These are phyloP conservation scores for Camelina laxa DNA, from an alignment of 345 rosid genomes.

Conservation along the genomic window DNA sequence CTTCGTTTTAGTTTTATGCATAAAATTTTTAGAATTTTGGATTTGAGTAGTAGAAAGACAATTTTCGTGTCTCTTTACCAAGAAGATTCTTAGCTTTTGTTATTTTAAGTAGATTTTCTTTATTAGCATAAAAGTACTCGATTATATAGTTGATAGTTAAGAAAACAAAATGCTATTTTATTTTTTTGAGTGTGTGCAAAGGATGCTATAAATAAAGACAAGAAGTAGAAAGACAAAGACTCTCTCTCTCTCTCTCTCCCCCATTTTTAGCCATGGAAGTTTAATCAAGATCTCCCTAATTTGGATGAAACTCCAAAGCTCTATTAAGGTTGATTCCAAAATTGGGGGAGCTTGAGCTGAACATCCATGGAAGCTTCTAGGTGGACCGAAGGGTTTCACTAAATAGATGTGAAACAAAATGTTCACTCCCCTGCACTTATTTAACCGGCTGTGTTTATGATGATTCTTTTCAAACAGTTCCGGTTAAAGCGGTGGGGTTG, in stretches of 20 bases:
- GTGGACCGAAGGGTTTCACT: slow-evolving; percentile 21
- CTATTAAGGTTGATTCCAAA: slow-evolving; percentile 5
- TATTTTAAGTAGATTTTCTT: neutral
- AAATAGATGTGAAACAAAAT: slow-evolving; percentile 19
- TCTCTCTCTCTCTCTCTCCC: slow-evolving; percentile 21
- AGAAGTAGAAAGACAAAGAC: slow-evolving; percentile 17
- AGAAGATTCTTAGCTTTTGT: neutral
- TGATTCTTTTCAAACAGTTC: neutral
- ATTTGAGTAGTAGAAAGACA: no score
- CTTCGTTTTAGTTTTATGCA: no score
- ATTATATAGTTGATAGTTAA: neutral
- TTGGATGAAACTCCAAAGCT: slow-evolving; percentile 25
- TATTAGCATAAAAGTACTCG: neutral
- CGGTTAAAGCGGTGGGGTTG: slow-evolving; percentile 32
- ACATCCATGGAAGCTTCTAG: slow-evolving; percentile 34
- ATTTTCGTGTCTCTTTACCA: neutral
- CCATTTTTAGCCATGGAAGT: slow-evolving; percentile 24
- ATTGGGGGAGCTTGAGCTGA: slow-evolving; percentile 19
- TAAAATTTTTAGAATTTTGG: no score
- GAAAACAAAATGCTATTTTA: neutral
- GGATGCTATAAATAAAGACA: slow-evolving; percentile 9
- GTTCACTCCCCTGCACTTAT: slow-evolving; percentile 28
- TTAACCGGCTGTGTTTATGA: slow-evolving; percentile 4
- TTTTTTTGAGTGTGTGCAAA: neutral
- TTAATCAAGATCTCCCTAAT: slow-evolving; percentile 22